phyloP scores from a whole-genome alignment of 1,284 basidiomycete genomes.

The Papiliotrema fonsecae region DNA sequence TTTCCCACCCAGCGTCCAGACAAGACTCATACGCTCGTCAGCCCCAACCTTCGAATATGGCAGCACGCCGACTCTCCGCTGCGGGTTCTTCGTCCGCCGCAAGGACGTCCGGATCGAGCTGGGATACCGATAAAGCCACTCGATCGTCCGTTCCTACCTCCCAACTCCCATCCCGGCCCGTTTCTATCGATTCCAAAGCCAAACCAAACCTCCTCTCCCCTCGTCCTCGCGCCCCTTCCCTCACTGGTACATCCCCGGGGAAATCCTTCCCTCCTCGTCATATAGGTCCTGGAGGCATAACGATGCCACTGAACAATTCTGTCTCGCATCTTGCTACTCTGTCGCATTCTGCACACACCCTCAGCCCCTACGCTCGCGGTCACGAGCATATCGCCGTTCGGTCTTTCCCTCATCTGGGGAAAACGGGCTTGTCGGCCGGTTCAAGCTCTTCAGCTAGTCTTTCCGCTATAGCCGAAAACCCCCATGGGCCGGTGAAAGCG shows the following conservation, averaged over 20 bases:
- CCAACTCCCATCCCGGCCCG: conserved; percentile 23
- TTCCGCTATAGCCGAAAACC: conserved; percentile 6
- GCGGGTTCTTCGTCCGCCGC: conserved; percentile 17
- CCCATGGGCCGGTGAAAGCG: conserved; percentile 57
- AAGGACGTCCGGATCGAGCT: conserved; percentile 23
- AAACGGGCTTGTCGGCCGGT: conserved; percentile 50
- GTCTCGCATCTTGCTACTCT: conserved; percentile 78
- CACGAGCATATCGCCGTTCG: conserved; percentile 85
- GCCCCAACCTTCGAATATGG: too few relatives aligned
- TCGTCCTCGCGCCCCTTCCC: conserved; percentile 12
- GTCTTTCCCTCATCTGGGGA: conserved; percentile 61
- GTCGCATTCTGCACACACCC: conserved; percentile 78
- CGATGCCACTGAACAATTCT: conserved; percentile 68
- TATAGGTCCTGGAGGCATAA: conserved; percentile 51
- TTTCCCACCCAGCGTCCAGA: conserved; percentile 10
- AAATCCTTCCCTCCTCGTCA: conserved; percentile 30
- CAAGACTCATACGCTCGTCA: conserved; percentile 13
- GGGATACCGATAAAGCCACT: conserved; percentile 18
- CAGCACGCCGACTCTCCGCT: conserved; percentile 5
- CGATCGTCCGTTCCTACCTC: conserved; percentile 29
- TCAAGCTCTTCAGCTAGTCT: conserved; percentile 1
- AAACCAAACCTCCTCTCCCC: conserved; percentile 7
- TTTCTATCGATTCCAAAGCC: conserved; percentile 15
- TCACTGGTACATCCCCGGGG: conserved; percentile 22
- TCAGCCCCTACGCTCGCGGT: conserved; percentile 82